Conservation (phyloP, 2,329 filamentous ascomycete genomes). For the Nemania serpens region DNA sequence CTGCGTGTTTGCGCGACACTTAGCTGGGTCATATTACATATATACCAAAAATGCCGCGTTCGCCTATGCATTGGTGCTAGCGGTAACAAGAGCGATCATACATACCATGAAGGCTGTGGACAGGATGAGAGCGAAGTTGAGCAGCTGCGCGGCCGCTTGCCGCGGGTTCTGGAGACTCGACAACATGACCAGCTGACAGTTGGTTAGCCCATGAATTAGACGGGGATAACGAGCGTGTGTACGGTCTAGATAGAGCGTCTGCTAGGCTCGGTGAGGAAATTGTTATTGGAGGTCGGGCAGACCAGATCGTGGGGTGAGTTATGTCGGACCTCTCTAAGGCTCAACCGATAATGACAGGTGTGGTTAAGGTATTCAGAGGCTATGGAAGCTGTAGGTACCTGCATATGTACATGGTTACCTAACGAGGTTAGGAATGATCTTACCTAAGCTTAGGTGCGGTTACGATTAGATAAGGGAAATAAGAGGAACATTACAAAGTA, state of each 20-base stretch:
- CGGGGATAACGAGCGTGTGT: neutral
- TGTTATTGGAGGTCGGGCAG: slow-evolving; percentile 15
- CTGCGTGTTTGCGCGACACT: slow-evolving; percentile 40
- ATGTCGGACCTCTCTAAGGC: neutral
- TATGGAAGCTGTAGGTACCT: too few relatives aligned
- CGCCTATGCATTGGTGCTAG: neutral
- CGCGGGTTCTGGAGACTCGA: slow-evolving; percentile 74
- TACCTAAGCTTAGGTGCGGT: too few relatives aligned
- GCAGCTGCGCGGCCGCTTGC: slow-evolving; percentile 78
- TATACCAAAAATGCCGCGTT: neutral
- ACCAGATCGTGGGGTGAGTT: neutral
- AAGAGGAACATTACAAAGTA: too few relatives aligned
- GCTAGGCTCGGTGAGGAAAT: slow-evolving; percentile 28
- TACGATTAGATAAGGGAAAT: too few relatives aligned
- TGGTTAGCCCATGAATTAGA: neutral
- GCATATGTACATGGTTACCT: too few relatives aligned
- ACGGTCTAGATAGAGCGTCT: neutral
- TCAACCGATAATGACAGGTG: slow-evolving; percentile 21
- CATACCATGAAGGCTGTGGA: slow-evolving; percentile 87
- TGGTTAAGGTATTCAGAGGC: neutral
- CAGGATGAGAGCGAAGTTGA: slow-evolving; percentile 90
- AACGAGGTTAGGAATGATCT: too few relatives aligned
- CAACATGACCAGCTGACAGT: slow-evolving; percentile 59
- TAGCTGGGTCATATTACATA: neutral
- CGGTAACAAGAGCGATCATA: neutral